These are phyloP conservation scores for Lumnitzera racemosa DNA, from an alignment of 345 rosid genomes.

Conservation along the genomic window DNA sequence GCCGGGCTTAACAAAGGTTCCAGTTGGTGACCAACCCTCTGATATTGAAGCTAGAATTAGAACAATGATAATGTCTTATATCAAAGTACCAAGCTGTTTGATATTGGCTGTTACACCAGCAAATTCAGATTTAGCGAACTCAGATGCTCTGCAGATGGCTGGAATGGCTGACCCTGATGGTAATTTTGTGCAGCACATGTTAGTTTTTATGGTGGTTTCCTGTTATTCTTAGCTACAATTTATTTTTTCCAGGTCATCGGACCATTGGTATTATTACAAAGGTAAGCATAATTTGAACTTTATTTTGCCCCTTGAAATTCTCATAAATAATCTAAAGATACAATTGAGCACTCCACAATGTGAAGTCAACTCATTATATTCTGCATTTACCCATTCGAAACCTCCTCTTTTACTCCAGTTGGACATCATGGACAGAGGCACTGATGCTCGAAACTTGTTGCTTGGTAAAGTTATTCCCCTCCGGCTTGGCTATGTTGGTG, in stretches of 20 bases:
- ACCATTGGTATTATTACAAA: conserved; percentile 91
- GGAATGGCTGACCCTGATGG: conserved; percentile 97
- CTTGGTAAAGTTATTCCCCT: conserved; percentile 91
- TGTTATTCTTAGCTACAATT: background rate
- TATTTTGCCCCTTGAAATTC: background rate
- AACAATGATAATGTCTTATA: conserved; percentile 94
- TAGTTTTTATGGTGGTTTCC: background rate
- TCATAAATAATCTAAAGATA: too few relatives aligned
- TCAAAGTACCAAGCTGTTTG: conserved; percentile 74
- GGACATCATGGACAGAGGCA: conserved; percentile 99
- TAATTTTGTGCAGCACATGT: conserved; percentile 8
- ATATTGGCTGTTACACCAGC: conserved; percentile 91
- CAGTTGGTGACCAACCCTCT: conserved; percentile 93
- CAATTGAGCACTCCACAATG: too few relatives aligned
- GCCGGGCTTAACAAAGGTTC: conserved; percentile 95
- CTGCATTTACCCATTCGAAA: background rate
- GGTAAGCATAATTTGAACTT: conserved; percentile 30
- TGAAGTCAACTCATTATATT: background rate
- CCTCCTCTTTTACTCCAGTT: conserved; percentile 39
- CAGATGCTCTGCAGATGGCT: conserved; percentile 93
- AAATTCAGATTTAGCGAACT: conserved; percentile 88
- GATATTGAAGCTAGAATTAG: conserved; percentile 93
- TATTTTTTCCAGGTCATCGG: conserved; percentile 52
- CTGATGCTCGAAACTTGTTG: conserved; percentile 81
- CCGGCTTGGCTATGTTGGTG: conserved; percentile 92